phyloP scores from a whole-genome alignment of 371 early-diverging fungal genomes.

The Coelomomyces lativittatus region DNA sequence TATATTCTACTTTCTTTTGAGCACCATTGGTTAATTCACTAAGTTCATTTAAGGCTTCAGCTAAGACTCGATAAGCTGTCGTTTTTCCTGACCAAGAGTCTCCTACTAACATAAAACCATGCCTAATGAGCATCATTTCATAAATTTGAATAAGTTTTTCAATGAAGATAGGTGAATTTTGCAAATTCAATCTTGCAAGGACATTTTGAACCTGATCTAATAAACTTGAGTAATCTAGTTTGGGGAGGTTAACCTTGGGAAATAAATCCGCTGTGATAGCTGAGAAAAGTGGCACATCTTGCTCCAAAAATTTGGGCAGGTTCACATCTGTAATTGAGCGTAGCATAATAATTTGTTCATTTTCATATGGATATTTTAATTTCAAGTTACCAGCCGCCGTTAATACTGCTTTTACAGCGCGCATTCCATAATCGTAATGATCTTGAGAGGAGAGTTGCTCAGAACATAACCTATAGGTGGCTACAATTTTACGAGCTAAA shows the following conservation, averaged over 20 bases:
- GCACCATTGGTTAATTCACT: not conserved
- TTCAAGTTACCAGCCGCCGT: conserved; percentile 43
- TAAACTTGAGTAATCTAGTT: conserved; percentile 25
- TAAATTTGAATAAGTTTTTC: conserved; percentile 40
- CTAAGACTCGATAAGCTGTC: conserved; percentile 13
- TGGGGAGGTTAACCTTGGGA: conserved; percentile 27
- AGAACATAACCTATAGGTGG: conserved; percentile 32
- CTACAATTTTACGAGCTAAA: conserved; percentile 38
- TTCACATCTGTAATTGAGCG: conserved; percentile 34
- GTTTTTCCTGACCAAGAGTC: conserved; percentile 37
- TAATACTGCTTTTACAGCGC: conserved; percentile 41
- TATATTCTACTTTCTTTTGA: conserved; percentile 4
- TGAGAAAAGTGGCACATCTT: conserved; percentile 34
- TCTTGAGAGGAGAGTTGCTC: conserved; percentile 46
- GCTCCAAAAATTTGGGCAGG: conserved; percentile 35
- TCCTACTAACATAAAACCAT: conserved; percentile 44
- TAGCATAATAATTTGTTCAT: conserved; percentile 27
- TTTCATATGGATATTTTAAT: conserved; percentile 13
- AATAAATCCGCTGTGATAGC: conserved; percentile 43
- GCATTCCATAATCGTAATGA: conserved; percentile 45
- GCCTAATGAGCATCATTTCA: conserved; percentile 34
- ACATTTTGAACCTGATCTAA: conserved; percentile 12
- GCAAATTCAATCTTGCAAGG: conserved; percentile 13
- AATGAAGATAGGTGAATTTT: conserved; percentile 20
- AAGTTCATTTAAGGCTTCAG: conserved; percentile 8